Evolutionary conservation across 495 filamentous ascomycete genomes (phyloP).

Genomic region (Penicillium cosmopolitanum): DNA sequence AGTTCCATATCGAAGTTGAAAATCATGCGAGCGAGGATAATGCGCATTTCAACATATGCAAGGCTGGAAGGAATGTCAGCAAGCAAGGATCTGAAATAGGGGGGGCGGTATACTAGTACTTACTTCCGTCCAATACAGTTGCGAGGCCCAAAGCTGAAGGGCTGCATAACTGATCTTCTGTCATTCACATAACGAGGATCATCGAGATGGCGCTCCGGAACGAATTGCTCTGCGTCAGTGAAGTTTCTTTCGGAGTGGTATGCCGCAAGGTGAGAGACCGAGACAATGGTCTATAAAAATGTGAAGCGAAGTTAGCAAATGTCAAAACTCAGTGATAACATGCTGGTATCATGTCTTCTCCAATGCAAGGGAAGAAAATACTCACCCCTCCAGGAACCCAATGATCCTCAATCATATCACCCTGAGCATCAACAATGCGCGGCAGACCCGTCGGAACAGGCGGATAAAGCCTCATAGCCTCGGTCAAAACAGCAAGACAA

Average conservation of each 20-base stretch:
- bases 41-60: slow-evolving; percentile 48
- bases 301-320: neutral
- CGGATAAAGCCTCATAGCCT: slow-evolving; percentile 61
- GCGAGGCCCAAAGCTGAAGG: slow-evolving; percentile 60
- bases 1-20: slow-evolving; percentile 48
- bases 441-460: slow-evolving; percentile 52
- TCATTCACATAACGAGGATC: slow-evolving; percentile 44
- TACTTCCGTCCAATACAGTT: slow-evolving; percentile 65
- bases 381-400: slow-evolving; percentile 42
- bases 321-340: neutral
- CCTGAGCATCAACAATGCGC: slow-evolving; percentile 45
- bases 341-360: neutral
- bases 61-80: slow-evolving; percentile 28
- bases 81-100: neutral
- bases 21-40: slow-evolving; percentile 43
- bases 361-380: neutral
- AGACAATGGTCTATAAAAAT: slow-evolving; percentile 46
- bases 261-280: slow-evolving; percentile 49
- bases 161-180: slow-evolving; percentile 46
- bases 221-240: slow-evolving; percentile 45
- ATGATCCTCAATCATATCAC: slow-evolving; percentile 50
- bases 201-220: slow-evolving; percentile 55
- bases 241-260: slow-evolving; percentile 50
- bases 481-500: slow-evolving; percentile 58
- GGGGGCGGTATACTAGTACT: slow-evolving; percentile 15